Base-by-base conservation (phyloP, 73 alveolate species). In the Paramecium sonneborni region DNA sequence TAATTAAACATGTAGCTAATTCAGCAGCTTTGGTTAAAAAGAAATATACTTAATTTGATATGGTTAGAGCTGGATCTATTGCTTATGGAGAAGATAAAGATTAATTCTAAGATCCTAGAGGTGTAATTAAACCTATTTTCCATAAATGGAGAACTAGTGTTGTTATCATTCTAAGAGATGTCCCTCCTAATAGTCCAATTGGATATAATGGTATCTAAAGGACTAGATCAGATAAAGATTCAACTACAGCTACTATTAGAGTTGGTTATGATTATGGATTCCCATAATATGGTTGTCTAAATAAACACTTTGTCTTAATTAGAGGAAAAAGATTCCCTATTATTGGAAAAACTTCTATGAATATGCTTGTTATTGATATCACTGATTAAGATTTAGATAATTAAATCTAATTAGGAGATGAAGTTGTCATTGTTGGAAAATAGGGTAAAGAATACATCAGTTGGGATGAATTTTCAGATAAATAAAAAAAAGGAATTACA, bases 251-350 rank as follows among this genome's bases (percentile, higher is more conserved):
- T 6, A 62, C 82, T 8, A 62, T 62, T 26, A 24, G 84, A 62
- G 84, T 62, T 62, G 84, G 84, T 12, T 62, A 62, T 62, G 82
- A 62, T 62, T 62, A 62, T 58, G 82, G 82, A 62, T 62, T 62
- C 44, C 82, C 82, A 5, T 62, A 62, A 62, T 62, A 62, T 62
- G 82, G 82, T 26, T 62, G 48, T 58, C 43, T 58, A 1, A 58
- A 58, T 26, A 24, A 58, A 5, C 82, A 58, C 23, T 58, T 58
- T 58, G 82, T 58, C 5, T 62, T 62, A 34, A 24, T 62, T 62
- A 62, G 82, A 24, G 48, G 82, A 62, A 62, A 62, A 34, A 62
- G 82, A 62, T 62, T 62, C 82, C 82, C 82, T 11, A 62, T 26
- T 26, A 62, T 62, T 26, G 82, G 82, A 2, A 62, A 62, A 24